Evolutionary conservation across 2,329 filamentous ascomycete genomes (phyloP), one percentile per base, ranked within the genome.

Genomic region (Penicillium decumbens): DNA sequence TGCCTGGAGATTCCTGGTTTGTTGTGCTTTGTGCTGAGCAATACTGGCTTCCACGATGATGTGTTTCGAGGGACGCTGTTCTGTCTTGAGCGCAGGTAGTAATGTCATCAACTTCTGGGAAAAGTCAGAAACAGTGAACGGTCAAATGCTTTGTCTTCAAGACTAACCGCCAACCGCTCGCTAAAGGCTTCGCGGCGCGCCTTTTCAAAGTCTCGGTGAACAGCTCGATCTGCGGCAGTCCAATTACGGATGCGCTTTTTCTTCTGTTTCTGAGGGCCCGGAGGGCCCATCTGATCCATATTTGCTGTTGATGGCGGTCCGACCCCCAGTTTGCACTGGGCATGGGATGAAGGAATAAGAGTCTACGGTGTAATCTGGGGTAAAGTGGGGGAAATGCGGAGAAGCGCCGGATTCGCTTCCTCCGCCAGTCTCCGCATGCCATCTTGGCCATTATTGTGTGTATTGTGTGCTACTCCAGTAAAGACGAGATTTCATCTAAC

Each of bases 131-230:
- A 41, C 8, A 15, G 10, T 8, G 4, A 41, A 10, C 18, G 15
- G 8, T 32, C 13, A 23, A 28, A 27, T 3, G 9, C n/a, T 20
- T 1, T 13, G 2, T 10, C 32, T 4, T 25, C 18, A 10, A 4
- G 8, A 53, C 53, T 15, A 24, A 71, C 72, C 37, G 59, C 66
- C 15, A 75, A 49, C 2, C 67, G 60, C 37, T 71, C 66, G 43
- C 70, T 71, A 57, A 74, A 75, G 1, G 71, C 66, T 51, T 74
- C 71, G n/a, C 72, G 64, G 12, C 72, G 67, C 3, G 65, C 68
- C 53, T 67, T 68, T 45, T 74, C 71, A 52, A 74, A 73, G 6
- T 69, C 62, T 1, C 70, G 65, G 51, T 74, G 72, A 4, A 67
- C 65, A 3, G 71, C 71, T 8, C 72, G 70, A 43, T 75, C 72